phyloP scores from a whole-genome alignment of 495 filamentous ascomycete genomes.

The Hyaloscypha hepaticicola region DNA sequence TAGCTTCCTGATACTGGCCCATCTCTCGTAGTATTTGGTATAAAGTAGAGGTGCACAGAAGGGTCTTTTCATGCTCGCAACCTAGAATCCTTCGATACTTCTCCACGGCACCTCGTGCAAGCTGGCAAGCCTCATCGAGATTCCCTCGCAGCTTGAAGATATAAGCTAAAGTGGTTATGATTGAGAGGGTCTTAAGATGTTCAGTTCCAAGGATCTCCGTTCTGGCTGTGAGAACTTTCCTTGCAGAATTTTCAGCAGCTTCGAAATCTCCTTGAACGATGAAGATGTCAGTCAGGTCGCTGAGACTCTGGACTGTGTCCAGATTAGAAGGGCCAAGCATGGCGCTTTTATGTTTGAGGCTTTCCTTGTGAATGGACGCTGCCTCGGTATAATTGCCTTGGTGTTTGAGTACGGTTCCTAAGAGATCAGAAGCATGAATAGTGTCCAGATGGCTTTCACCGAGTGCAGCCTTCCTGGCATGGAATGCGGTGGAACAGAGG shows the following conservation, averaged over 20 bases:
- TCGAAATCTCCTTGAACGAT: background rate
- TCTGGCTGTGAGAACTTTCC: background rate
- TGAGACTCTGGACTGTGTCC: background rate
- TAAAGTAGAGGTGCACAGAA: background rate
- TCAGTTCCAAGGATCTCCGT: background rate
- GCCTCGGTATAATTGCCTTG: background rate
- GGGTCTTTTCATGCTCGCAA: background rate
- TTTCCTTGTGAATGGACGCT: background rate
- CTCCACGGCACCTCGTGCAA: background rate
- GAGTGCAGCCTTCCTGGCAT: no score
- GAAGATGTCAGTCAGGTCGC: background rate
- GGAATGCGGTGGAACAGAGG: background rate
- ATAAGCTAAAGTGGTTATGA: background rate
- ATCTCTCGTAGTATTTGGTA: background rate
- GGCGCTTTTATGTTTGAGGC: background rate
- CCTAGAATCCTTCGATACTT: background rate
- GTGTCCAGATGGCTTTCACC: no score
- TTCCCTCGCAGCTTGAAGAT: background rate
- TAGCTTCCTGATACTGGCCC: background rate
- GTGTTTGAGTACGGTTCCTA: background rate
- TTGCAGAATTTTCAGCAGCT: background rate
- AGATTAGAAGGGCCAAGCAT: background rate
- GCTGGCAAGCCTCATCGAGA: background rate
- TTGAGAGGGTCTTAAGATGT: background rate
- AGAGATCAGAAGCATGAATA: no score